Percentiles rank a stretch among this genome's conserved stretches.
phyloP scores from a whole-genome alignment of 2,329 filamentous ascomycete species.

The Zasmidium angulare region DNA sequence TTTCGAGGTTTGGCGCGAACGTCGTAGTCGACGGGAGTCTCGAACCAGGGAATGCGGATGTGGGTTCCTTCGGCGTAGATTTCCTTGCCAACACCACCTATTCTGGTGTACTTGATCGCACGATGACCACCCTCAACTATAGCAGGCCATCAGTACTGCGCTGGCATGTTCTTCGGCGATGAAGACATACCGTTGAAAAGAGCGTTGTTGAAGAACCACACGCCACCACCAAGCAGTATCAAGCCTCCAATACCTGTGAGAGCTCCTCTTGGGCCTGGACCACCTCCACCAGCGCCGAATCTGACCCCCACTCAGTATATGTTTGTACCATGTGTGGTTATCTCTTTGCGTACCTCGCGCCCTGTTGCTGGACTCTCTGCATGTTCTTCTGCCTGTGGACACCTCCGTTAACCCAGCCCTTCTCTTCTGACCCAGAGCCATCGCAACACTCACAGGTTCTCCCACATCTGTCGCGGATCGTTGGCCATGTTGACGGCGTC shows the following conservation, averaged over 20 bases:
- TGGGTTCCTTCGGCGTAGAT: conserved; percentile 98
- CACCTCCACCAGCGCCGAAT: conserved; percentile 52
- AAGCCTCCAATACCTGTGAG: conserved; percentile 56
- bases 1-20: conserved; percentile 97
- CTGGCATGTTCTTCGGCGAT: conserved; percentile 1
- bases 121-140: conserved; percentile 93
- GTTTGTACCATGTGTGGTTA: neutral
- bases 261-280: conserved; percentile 50
- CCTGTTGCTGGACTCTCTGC: conserved; percentile 48
- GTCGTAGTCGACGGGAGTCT: conserved; percentile 94
- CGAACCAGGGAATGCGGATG: conserved; percentile 92
- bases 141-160: conserved; percentile 7
- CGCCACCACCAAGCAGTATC: conserved; percentile 55
- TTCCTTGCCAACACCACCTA: conserved; percentile 91
- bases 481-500: conserved; percentile 29
- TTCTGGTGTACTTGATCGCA: conserved; percentile 91
- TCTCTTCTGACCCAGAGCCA: neutral
- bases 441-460: conserved; percentile 46
- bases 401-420: neutral
- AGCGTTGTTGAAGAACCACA: conserved; percentile 60
- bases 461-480: conserved; percentile 67
- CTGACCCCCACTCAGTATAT: conserved; percentile 25
- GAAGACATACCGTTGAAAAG: conserved; percentile 63
- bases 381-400: conserved; percentile 56
- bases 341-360: conserved; percentile 38